Conservation (phyloP, 495 filamentous ascomycete genomes). For the Hyphodiscus hymeniophilus region DNA sequence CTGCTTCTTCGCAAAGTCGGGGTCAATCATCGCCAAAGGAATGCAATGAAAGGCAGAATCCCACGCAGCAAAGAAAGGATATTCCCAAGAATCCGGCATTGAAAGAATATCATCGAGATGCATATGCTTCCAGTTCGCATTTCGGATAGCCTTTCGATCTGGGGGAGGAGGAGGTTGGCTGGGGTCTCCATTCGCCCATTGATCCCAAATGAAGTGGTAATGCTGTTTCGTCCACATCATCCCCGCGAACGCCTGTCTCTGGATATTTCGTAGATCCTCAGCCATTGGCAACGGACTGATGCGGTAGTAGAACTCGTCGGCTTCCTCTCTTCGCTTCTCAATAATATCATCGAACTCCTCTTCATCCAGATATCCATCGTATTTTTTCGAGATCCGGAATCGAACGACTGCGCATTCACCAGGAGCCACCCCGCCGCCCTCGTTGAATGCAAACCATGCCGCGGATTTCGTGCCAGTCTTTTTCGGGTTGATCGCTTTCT, state of each 20-base stretch:
- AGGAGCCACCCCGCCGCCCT: conserved; percentile 75
- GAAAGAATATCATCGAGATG: conserved; percentile 90
- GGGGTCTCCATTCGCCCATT: conserved; percentile 83
- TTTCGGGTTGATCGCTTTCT: conserved; percentile 71
- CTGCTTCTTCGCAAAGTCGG: conserved; percentile 96
- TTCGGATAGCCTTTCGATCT: conserved; percentile 71
- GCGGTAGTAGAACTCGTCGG: conserved; percentile 90
- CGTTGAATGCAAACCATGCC: conserved; percentile 88
- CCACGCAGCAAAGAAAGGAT: conserved; percentile 97
- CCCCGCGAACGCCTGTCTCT: conserved; percentile 85
- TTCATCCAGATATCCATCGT: conserved; percentile 76
- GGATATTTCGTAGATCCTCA: conserved; percentile 90
- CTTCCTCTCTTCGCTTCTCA: conserved; percentile 74
- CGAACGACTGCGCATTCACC: conserved; percentile 93
- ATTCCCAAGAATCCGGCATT: conserved; percentile 98
- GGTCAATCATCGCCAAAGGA: conserved; percentile 91
- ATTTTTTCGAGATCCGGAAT: conserved; percentile 72
- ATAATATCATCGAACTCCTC: conserved; percentile 88
- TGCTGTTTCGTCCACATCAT: conserved; percentile 99
- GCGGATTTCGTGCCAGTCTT: conserved; percentile 80
- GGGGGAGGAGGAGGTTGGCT: conserved; percentile 72
- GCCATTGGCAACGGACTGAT: conserved; percentile 92
- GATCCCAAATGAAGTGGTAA: conserved; percentile 94
- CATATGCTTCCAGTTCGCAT: conserved; percentile 86
- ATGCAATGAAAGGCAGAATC: conserved; percentile 96